A percentile compares a stretch with the other conserved stretches of the same genome.
These are phyloP conservation scores for Hypoxylon sp. DNA, from an alignment of 2,329 filamentous ascomycete genomes.

Conservation along the genomic window DNA sequence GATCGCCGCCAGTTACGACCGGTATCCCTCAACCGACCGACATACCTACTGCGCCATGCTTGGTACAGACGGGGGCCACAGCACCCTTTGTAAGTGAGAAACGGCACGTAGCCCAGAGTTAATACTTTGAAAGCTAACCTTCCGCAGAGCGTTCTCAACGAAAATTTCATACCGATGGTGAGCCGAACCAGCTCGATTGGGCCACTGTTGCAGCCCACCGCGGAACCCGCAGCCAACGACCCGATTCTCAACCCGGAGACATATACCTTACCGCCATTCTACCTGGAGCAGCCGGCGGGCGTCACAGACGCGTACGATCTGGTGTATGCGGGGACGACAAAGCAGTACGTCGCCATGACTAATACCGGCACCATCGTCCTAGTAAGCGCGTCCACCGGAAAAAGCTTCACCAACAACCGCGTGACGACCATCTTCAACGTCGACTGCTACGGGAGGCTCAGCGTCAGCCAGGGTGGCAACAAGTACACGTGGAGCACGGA, in stretches of 20 bases:
- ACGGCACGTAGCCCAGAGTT: too few species aligned
- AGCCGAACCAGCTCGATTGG: conserved; percentile 14
- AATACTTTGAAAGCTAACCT: conserved; percentile 2
- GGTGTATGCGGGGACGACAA: conserved; percentile 14
- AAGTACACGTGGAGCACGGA: conserved; percentile 19
- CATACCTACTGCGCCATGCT: conserved; percentile 21
- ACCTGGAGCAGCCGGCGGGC: conserved; percentile 9
- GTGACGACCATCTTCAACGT: conserved; percentile 21
- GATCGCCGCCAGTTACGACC: conserved; percentile 14
- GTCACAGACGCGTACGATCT: conserved; percentile 15
- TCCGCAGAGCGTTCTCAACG: conserved; percentile 16
- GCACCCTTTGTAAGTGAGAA: conserved; percentile 28
- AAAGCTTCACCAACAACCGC: conserved; percentile 12
- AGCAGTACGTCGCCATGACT: conserved; percentile 21
- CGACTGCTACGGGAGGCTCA: conserved; percentile 13
- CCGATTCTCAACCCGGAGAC: conserved; percentile 18
- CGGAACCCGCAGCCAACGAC: conserved; percentile 11
- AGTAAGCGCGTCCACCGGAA: conserved; percentile 13
- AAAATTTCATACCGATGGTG: conserved; percentile 20
- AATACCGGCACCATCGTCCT: conserved; percentile 16
- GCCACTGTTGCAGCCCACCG: conserved; percentile 15
- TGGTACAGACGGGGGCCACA: conserved; percentile 15
- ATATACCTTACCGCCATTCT: conserved; percentile 7
- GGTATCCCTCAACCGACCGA: conserved; percentile 19
- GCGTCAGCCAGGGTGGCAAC: conserved; percentile 6